phyloP scores from a whole-genome alignment of 164 flowering plant species.

The Stephania japonica region DNA sequence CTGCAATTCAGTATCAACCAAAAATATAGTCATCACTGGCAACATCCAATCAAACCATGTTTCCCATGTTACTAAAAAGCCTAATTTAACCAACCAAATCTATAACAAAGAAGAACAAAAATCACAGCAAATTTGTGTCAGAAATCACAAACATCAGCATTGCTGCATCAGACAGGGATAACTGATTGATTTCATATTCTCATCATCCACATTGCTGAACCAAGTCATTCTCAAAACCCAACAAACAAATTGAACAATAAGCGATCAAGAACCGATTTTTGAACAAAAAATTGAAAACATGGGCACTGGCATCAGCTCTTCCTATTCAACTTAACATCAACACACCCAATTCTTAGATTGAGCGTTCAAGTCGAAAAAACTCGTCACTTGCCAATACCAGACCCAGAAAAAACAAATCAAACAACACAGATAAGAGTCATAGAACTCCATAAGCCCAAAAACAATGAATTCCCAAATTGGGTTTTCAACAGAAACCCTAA shows the following conservation, averaged over 20 bases:
- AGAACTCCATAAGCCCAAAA: neutral
- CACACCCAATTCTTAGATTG: conserved; percentile 13
- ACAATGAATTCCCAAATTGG: neutral
- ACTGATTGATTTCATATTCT: conserved; percentile 11
- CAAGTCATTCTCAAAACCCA: neutral
- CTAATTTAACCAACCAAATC: too few species aligned
- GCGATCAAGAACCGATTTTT: neutral
- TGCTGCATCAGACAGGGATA: conserved; percentile 19
- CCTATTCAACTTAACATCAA: conserved; percentile 16
- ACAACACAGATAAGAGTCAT: neutral
- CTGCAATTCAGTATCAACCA: conserved; percentile 1
- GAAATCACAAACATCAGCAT: conserved; percentile 13
- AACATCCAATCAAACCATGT: neutral
- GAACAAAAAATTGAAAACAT: too few species aligned
- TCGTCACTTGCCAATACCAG: conserved; percentile 11
- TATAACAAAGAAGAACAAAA: neutral
- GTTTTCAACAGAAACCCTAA: neutral
- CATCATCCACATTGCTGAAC: conserved; percentile 13
- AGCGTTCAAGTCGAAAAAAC: conserved; percentile 10
- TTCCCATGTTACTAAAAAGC: neutral
- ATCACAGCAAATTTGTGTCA: conserved; percentile 1
- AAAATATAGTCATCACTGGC: conserved; percentile 13
- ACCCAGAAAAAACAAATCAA: too few species aligned
- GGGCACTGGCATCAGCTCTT: conserved; percentile 16
- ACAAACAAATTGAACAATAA: neutral